These are phyloP conservation scores for Pleurotus tuber-regium DNA, from an alignment of 768 basidiomycete species.

Conservation along the genomic window DNA sequence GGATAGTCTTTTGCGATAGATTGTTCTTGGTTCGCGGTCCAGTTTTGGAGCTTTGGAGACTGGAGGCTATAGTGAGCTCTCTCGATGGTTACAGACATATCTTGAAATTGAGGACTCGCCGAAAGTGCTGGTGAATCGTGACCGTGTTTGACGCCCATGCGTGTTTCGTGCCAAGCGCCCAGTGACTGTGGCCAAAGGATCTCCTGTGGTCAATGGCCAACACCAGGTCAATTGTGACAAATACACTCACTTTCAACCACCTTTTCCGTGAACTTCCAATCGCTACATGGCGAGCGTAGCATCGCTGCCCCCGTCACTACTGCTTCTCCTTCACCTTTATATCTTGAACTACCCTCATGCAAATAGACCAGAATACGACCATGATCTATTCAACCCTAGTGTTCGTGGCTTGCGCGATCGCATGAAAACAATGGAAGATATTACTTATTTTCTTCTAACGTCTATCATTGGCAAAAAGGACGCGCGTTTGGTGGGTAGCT, in stretches of 20 bases:
- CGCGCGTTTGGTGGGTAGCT: constrained; percentile 24
- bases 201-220: no score
- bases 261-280: no score
- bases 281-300: not conserved
- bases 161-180: no score
- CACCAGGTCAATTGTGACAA: no score
- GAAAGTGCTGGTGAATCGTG: no score
- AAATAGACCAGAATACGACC: constrained; percentile 48
- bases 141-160: no score
- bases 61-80: not conserved
- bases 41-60: constrained; percentile 23
- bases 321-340: constrained; percentile 52
- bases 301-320: constrained; percentile 37
- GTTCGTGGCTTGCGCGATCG: constrained; percentile 49
- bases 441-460: constrained; percentile 46
- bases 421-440: constrained; percentile 49
- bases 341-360: constrained; percentile 48
- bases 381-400: constrained; percentile 42
- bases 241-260: no score
- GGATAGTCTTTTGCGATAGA: constrained; percentile 55
- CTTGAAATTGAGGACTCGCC: no score
- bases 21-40: constrained; percentile 63
- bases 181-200: no score
- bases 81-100: no score
- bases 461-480: constrained; percentile 35